phyloP scores from a whole-genome alignment of 2,329 filamentous ascomycete species.

The Trichoderma sp. region DNA sequence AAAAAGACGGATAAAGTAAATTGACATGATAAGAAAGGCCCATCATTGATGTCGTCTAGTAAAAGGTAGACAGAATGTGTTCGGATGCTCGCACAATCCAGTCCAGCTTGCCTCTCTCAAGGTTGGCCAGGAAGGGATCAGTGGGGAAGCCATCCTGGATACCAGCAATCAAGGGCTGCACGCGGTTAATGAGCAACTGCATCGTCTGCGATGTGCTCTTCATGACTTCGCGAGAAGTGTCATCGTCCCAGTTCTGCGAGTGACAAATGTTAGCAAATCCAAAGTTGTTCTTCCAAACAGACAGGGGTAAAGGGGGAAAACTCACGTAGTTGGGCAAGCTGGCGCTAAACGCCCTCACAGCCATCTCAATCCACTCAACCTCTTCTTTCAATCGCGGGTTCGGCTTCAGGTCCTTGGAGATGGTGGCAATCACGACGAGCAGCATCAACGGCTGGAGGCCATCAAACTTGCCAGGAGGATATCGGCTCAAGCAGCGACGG shows the following conservation, averaged over 20 bases:
- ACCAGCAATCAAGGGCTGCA: slow-evolving; percentile 35
- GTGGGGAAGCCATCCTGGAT: slow-evolving; percentile 40
- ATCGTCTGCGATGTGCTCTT: slow-evolving; percentile 41
- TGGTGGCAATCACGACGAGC: slow-evolving; percentile 62
- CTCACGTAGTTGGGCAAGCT: slow-evolving; percentile 52
- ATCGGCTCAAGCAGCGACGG: slow-evolving; percentile 42
- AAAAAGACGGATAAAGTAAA: neutral
- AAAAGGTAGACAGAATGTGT: slow-evolving; percentile 36
- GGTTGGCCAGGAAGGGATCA: slow-evolving; percentile 40
- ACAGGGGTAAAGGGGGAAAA: slow-evolving; percentile 22
- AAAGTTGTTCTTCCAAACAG: neutral
- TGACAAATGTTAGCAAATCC: slow-evolving; percentile 3
- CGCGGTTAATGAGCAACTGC: slow-evolving; percentile 37
- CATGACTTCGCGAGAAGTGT: slow-evolving; percentile 37
- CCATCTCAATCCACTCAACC: slow-evolving; percentile 59
- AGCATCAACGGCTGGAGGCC: slow-evolving; percentile 60
- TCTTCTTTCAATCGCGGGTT: slow-evolving; percentile 54
- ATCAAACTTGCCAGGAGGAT: slow-evolving; percentile 45
- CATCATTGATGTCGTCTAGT: slow-evolving; percentile 30
- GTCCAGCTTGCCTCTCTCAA: slow-evolving; percentile 40
- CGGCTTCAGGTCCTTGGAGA: slow-evolving; percentile 57
- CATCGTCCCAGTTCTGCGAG: slow-evolving; percentile 39
- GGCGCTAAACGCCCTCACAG: slow-evolving; percentile 53
- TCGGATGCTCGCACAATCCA: slow-evolving; percentile 40
- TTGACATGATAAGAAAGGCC: neutral